Base-by-base conservation (phyloP, 2,329 filamentous ascomycete genomes). In the Ophiostoma perfectum region DNA sequence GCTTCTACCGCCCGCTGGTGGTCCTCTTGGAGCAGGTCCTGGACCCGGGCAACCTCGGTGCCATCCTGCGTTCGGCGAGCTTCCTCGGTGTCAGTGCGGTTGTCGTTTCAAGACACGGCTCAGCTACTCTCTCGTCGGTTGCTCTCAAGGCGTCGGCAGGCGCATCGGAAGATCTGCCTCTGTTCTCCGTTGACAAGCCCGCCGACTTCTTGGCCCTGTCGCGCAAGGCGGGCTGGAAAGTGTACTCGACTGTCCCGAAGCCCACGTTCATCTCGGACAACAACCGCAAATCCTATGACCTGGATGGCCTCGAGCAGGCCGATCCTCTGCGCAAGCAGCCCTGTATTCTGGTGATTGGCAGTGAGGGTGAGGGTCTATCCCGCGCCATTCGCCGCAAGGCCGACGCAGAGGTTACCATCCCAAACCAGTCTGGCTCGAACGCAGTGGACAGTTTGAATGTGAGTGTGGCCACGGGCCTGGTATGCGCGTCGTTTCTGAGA, bases 381-480 rank as follows among this genome's bases (percentile, higher is more conserved):
- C 81, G 81, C 66, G 82, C 84, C 68, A 78, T 95, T 70, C 86
- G 86, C 72, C 85, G 84, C 58, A 82, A 86, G 69, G 89, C 91
- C 0, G 87, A 96, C 72, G 81, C 81, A 42, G 82, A 88, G 72
- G 74, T 89, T 4, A 86, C 88, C 6, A 91, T 99, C 67, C 83
- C 83, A 72, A 85, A 77, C 77, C 84, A 77, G 77, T 79, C 72
- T 72, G 83, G 78, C 58, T 80, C 75, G 71, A 81, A 74, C 76
- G 87, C 72, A 76, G 87, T 99, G 2, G 94, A 98, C 78, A 97
- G 93, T 77, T 79, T 99, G 76, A 98, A 99, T 76, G 95, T 98
- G 52, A 92, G 91, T 75, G 93, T 96, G 27, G 94, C 95, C 1
- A 87, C 91, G 6, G 92, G 87, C 0, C 80, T 98, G 65, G 79